These are phyloP conservation scores for Volvariella volvacea DNA, from an alignment of 1,284 basidiomycete genomes.

Conservation along the genomic window DNA sequence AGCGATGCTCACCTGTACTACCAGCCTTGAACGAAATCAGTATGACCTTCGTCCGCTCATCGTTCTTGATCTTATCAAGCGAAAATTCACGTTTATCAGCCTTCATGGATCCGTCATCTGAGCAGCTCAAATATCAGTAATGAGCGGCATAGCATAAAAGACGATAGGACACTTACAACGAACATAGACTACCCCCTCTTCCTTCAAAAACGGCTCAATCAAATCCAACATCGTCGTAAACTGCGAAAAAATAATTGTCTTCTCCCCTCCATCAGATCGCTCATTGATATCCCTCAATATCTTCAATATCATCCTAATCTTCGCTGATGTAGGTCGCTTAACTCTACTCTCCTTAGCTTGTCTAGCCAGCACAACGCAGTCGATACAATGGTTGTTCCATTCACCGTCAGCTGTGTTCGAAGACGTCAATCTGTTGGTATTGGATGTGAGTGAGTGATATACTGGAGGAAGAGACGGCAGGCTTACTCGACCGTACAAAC, in stretches of 20 bases:
- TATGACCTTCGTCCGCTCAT: slow-evolving; percentile 61
- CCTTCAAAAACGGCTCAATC: slow-evolving; percentile 75
- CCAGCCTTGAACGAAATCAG: slow-evolving; percentile 97
- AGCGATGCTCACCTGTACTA: slow-evolving; percentile 57
- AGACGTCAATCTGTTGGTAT: slow-evolving; percentile 28
- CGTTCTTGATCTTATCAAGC: slow-evolving; percentile 67
- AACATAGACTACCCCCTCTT: slow-evolving; percentile 64
- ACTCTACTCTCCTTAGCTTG: slow-evolving; percentile 23
- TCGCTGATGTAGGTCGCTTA: slow-evolving; percentile 66
- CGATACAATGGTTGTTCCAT: slow-evolving; percentile 45
- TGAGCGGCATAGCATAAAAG: too few species aligned
- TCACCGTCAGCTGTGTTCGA: slow-evolving; percentile 28
- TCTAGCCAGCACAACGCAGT: slow-evolving; percentile 49
- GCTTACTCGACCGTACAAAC: slow-evolving; percentile 69
- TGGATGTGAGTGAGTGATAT: slow-evolving; percentile 2
- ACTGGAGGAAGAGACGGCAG: slow-evolving; percentile 1
- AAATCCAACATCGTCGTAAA: slow-evolving; percentile 91
- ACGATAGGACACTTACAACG: slow-evolving; percentile 61
- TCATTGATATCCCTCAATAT: slow-evolving; percentile 65
- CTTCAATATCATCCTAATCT: slow-evolving; percentile 79
- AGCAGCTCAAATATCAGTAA: slow-evolving; percentile 2
- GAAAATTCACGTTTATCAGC: slow-evolving; percentile 72
- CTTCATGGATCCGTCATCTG: slow-evolving; percentile 86
- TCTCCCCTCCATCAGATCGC: slow-evolving; percentile 61
- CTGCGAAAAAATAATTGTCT: slow-evolving; percentile 88